Conservation (phyloP, 768 basidiomycete species). For the Rhizopogon vesiculosus region DNA sequence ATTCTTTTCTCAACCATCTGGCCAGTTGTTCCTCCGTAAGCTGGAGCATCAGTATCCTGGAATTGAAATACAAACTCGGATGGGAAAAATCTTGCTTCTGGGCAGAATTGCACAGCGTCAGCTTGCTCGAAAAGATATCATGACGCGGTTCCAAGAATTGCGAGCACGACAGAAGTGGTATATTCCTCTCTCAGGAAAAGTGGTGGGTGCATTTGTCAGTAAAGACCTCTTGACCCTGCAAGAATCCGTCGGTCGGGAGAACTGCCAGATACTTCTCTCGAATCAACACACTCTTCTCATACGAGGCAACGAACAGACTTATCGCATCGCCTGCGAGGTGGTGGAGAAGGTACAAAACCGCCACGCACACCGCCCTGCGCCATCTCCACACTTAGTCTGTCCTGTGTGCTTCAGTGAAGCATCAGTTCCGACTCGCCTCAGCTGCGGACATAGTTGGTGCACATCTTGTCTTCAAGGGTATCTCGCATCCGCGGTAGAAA, state of each 20-base stretch:
- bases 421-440: constrained; percentile 44
- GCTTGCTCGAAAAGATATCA: constrained; percentile 38
- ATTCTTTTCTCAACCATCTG: constrained; percentile 46
- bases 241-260: constrained; percentile 50
- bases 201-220: constrained; percentile 43
- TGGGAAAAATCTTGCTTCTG: constrained; percentile 40
- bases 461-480: constrained; percentile 56
- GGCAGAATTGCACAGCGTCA: constrained; percentile 42
- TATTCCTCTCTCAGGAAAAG: constrained; percentile 43
- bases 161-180: constrained; percentile 34
- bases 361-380: constrained; percentile 14
- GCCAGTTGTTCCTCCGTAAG: constrained; percentile 38
- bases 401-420: constrained; percentile 68
- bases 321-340: constrained; percentile 31
- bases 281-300: constrained; percentile 39
- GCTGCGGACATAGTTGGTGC: constrained; percentile 70
- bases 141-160: constrained; percentile 42
- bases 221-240: constrained; percentile 43
- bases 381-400: constrained; percentile 30
- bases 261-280: constrained; percentile 38
- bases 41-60: constrained; percentile 35
- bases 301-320: constrained; percentile 45
- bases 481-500: constrained; percentile 51
- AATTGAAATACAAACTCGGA: constrained; percentile 36
- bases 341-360: constrained; percentile 35